Base-by-base conservation (phyloP, 1,139 yeast species). In the Debaryomyces singareniensis region DNA sequence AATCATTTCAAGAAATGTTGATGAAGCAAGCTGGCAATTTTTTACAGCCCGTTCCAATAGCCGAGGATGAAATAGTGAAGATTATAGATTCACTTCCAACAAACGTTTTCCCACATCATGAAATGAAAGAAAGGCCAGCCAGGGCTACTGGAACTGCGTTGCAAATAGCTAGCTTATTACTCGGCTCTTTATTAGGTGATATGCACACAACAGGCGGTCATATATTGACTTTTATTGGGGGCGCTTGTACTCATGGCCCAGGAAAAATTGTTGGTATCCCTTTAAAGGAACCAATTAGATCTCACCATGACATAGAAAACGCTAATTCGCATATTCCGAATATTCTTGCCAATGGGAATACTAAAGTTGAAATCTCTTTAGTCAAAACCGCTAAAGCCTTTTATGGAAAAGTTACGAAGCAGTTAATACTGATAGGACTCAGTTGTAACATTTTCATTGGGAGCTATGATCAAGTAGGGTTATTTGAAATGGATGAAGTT, bases 91-190 rank as follows among this genome's bases (percentile, higher is more conserved):
- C 58, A 28, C 55, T 82, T 30, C 52, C 53, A 6, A 53, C 65
- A 7, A 82, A 79, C 42, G 53, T 72, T 1, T 80, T 80, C 51
- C 71, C 75, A 1, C 64, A 64, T 30, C 48, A 58, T 5, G 48
- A 47, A 13, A 61, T 63, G 28, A 61, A 58, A 32, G 68, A 69
- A 37, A 64, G 93, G 43, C 64, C 71, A 2, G 58, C 59, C 16
- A 61, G 89, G 40, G 65, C 79, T 16, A 77, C 86, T 0, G 93
- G 91, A 0, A 51, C 75, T 25, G 89, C 89, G 3, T 42, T 82
- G 20, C 73, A 75, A 38, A 56, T 80, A n/a, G 81, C 85, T 0
- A 49, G 72, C 2, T 59, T 68, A 27, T 45, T 81, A 7, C 47
- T 80, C 20, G 69, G 68, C 31, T 49, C 68, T 1, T 47, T 65